Evolutionary conservation across 1,284 basidiomycete genomes (phyloP), one percentile per base, ranked within the genome.

Genomic region (Apiotrichum akiyoshidainum): DNA sequence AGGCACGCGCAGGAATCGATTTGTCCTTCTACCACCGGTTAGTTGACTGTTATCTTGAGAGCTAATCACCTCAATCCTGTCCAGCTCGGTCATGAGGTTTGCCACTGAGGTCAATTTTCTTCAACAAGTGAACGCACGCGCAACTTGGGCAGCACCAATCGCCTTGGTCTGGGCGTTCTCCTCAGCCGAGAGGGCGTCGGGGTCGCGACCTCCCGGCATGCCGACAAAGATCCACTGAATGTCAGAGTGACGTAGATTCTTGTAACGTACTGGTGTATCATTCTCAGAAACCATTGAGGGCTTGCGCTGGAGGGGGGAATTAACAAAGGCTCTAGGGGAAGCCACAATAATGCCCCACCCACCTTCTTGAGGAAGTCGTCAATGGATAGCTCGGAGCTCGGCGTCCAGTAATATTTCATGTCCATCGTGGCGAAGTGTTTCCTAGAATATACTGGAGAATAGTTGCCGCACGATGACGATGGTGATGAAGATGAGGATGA

Each of bases 351-450:
- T 48, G 9, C n/a, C n/a, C 7, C 9, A n/a, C 46, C 22, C 26
- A 67, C 71, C 63, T 68, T 68, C 31, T 64, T 61, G 14, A 71
- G 42, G 41, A 55, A 71, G 11, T 69, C 65, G 13, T 68, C 62
- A n/a, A 72, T 56, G 13, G 49, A 42, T 16, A 57, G 13, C 5
- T 16, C 26, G 39, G 54, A 54, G 7, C 40, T 42, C 5, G 61
- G 55, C 0, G 61, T 59, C 67, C 66, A 68, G 39, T 56, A 64
- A 53, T 69, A 68, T 46, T 55, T 52, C 1, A 5, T 41, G 35
- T 42, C 33, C 34, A 48, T 14, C 19, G 4, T 37, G 37, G 4
- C 4, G 26, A 7, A 37, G 37, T 2, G 37, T 4, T 13, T 5
- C 11, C 37, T 4, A 10, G 5, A 37, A 2, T 37, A 10, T 5